Evolutionary conservation across 176 grass and related monocot genomes (phyloP).

Genomic region (Leersia perrieri): DNA sequence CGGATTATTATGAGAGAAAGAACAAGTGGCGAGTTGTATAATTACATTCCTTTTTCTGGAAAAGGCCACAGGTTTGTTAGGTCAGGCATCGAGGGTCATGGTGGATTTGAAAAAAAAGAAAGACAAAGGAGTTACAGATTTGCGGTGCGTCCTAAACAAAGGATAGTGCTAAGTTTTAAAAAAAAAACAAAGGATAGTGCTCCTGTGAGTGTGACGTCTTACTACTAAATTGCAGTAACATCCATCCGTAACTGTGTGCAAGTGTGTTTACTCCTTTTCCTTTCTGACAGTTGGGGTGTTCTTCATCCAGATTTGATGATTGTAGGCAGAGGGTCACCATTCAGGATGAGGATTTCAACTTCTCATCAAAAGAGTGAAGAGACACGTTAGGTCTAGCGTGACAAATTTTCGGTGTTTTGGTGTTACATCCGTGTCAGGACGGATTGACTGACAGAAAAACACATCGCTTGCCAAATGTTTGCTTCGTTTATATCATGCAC

Average conservation of each 20-base stretch:
- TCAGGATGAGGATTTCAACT: neutral
- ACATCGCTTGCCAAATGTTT: neutral
- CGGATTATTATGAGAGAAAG: neutral
- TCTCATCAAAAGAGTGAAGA: neutral
- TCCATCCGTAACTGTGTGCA: too few species aligned
- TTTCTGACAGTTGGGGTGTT: neutral
- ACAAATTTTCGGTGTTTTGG: neutral
- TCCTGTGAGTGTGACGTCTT: neutral
- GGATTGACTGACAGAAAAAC: neutral
- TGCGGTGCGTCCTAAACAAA: neutral
- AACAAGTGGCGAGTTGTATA: neutral
- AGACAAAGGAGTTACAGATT: neutral
- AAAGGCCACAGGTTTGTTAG: conserved; percentile 1
- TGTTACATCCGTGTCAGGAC: conserved; percentile 22
- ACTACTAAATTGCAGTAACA: too few species aligned
- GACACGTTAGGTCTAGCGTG: neutral
- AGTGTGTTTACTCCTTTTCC: neutral
- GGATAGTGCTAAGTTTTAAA: too few species aligned
- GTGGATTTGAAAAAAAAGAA: neutral
- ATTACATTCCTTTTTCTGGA: neutral
- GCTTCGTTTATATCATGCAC: neutral
- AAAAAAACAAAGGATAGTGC: neutral
- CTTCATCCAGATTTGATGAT: neutral
- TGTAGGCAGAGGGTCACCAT: neutral
- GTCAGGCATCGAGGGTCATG: neutral